These are phyloP conservation scores for Hylodesmum podocarpum DNA, from an alignment of 306 rosid genomes.

Conservation along the genomic window DNA sequence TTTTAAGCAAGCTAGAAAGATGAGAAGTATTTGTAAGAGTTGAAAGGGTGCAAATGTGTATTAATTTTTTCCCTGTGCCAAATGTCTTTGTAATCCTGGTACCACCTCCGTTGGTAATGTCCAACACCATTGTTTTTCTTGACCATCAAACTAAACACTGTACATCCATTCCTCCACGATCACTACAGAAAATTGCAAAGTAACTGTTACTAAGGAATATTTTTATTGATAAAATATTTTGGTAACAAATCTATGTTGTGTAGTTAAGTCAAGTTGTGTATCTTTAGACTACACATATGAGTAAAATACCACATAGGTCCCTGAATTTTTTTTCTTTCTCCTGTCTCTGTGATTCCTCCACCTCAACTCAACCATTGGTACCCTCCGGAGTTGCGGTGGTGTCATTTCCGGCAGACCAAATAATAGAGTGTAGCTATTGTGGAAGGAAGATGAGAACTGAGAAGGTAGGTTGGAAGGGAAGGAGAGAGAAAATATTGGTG, in stretches of 20 bases:
- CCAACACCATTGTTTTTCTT: background rate
- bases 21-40: conserved; percentile 32
- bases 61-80: background rate
- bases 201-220: background rate
- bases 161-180: background rate
- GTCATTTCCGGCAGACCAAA: too few relatives aligned
- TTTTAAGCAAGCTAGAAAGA: conserved; percentile 90
- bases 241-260: background rate
- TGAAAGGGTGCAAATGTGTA: background rate
- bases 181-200: conserved; percentile 14
- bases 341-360: too few relatives aligned
- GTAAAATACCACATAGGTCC: too few relatives aligned
- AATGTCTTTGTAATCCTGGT: background rate
- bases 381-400: too few relatives aligned
- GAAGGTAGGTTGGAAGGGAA: too few relatives aligned
- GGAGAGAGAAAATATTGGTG: too few relatives aligned
- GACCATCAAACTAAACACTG: background rate
- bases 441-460: too few relatives aligned
- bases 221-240: background rate
- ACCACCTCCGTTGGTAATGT: background rate
- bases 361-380: background rate
- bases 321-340: too few relatives aligned
- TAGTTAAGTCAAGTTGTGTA: background rate
- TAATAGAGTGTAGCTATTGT: too few relatives aligned
- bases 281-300: background rate